Percentiles rank a stretch among this genome's conserved stretches.
phyloP scores from a whole-genome alignment of 225 moss, liverwort and hornwort species.

The Pleurozium schreberi region DNA sequence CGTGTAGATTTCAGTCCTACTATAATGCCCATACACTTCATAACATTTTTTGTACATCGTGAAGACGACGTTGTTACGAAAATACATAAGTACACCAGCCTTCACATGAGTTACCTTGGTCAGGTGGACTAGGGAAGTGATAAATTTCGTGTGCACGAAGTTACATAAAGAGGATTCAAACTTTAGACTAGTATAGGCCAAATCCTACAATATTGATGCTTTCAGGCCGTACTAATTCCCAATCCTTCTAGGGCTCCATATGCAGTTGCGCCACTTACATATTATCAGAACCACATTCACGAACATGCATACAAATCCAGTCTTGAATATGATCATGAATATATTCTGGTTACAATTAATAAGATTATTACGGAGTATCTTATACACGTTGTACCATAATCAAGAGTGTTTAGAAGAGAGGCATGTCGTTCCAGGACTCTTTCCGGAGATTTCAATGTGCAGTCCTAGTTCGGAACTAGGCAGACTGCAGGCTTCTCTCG shows the following conservation, averaged over 20 bases:
- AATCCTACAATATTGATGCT: too few relatives aligned
- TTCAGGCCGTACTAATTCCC: not conserved
- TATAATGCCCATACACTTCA: not conserved
- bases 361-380: not conserved
- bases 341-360: not conserved
- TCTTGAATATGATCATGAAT: not conserved
- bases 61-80: too few relatives aligned
- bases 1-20: not conserved
- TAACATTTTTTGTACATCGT: not conserved
- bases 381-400: not conserved
- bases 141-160: not conserved
- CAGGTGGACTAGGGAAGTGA: too few relatives aligned
- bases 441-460: not conserved
- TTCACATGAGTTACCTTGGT: not conserved
- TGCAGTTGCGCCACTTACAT: not conserved
- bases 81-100: not conserved
- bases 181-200: not conserved
- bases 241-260: not conserved
- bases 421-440: not conserved
- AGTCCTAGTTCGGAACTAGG: not conserved
- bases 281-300: not conserved
- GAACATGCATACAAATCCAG: not conserved
- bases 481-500: conserved; percentile 31
- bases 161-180: not conserved
- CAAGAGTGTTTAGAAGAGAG: not conserved